Evolutionary conservation across 257 asterid species (phyloP), one percentile per base, ranked within the genome.

Genomic region (Apocynum venetum): DNA sequence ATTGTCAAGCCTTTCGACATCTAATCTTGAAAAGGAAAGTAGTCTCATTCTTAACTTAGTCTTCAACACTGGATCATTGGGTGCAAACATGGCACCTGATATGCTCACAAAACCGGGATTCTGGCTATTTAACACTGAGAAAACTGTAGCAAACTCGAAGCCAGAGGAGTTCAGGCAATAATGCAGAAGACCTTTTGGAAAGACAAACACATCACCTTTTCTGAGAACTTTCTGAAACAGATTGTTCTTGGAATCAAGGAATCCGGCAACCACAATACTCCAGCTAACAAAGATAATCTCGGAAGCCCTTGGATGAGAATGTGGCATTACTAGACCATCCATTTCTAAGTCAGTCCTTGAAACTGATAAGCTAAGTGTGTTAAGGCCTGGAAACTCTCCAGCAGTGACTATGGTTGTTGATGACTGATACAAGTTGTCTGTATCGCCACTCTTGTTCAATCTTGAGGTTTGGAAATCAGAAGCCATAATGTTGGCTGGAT

Each of bases 161-260:
- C 98, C 97, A 1, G 81, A 72, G n/a, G n/a, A n/a, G 52, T 93
- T 93, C 52, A 88, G 80, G 75, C 87, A 83, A 57, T 76, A 93
- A 78, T 91, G 98, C 82, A 93, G 79, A 3, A 93, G 89, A 43
- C 97, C 97, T 52, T 81, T 91, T 0, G 98, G 97, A 44, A 93
- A 86, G 68, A 93, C 82, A 9, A 89, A 89, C 47, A 89, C 93
- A 15, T 89, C 97, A 17, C 98, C 96, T 74, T 83, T 81, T 8
- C 82, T 71, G 65, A 93, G 51, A 49, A 84, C 66, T 48, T 79
- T 85, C 83, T 87, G 92, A 48, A 91, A 89, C 12, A 89, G 83
- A 40, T 35, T 80, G 43, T 81, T 79, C 10, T 47, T 71, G 3
- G 97, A 87, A 79, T 89, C 96, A 4, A 89, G 69, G 20, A 93